A percentile compares a stretch with the other conserved stretches of the same genome.
Conservation (phyloP, 2,329 filamentous ascomycete species). For the Uncinocarpus reesii region DNA sequence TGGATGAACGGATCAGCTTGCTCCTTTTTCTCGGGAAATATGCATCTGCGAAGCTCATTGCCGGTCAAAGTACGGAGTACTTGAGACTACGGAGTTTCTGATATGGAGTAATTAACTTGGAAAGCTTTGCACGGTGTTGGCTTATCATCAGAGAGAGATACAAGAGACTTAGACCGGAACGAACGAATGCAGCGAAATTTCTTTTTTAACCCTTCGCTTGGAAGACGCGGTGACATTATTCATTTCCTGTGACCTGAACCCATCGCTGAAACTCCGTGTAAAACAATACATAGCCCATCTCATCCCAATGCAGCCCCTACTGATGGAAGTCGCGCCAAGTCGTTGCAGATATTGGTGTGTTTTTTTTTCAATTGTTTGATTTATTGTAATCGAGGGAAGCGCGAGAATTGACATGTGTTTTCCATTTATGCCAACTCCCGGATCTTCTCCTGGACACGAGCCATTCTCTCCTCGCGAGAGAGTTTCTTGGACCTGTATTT, state of each 20-base stretch:
- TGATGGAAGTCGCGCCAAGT: slow-evolving; percentile 7
- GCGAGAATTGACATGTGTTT: no score
- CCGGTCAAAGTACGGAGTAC: no score
- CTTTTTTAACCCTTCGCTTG: not conserved
- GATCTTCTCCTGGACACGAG: slow-evolving; percentile 84
- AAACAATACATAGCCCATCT: slow-evolving; percentile 9
- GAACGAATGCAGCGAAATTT: not conserved
- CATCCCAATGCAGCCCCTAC: slow-evolving; percentile 4
- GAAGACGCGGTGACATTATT: slow-evolving; percentile 5
- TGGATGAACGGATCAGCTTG: no score
- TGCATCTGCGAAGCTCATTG: no score
- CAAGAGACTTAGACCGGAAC: not conserved
- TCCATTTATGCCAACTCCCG: slow-evolving; percentile 52
- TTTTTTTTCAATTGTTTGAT: slow-evolving; percentile 4
- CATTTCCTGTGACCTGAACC: slow-evolving; percentile 9
- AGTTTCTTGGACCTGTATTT: slow-evolving; percentile 75
- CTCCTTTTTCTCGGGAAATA: no score
- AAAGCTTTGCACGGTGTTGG: not conserved
- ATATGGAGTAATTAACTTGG: no score
- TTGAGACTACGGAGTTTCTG: no score
- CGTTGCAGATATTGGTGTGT: slow-evolving; percentile 8
- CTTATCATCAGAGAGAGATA: not conserved
- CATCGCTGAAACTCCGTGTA: slow-evolving; percentile 3
- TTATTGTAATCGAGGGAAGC: no score
- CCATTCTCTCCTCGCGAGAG: slow-evolving; percentile 70